phyloP scores from a whole-genome alignment of 75 land plant genomes.

The Pseudotsuga menziesii region DNA sequence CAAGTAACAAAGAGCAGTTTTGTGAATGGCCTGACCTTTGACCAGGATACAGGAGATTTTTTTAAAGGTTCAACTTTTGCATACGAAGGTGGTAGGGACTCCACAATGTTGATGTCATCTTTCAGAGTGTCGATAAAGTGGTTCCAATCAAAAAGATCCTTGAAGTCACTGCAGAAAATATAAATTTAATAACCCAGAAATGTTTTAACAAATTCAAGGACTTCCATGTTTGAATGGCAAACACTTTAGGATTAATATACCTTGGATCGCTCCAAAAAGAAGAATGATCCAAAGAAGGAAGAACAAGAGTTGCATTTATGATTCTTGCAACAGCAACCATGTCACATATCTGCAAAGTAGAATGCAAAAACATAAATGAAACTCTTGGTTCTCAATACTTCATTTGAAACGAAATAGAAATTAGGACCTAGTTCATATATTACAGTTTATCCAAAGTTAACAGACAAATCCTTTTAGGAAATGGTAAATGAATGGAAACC shows the following conservation, averaged over 20 bases:
- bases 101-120: constrained; percentile 71
- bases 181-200: not conserved
- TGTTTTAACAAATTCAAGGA: not conserved
- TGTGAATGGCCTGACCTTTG: constrained; percentile 53
- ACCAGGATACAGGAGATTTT: constrained; percentile 91
- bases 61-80: constrained; percentile 39
- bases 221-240: not conserved
- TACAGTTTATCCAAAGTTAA: no score
- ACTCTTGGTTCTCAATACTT: not conserved
- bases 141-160: constrained; percentile 82
- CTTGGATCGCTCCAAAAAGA: constrained; percentile 98
- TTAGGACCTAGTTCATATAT: not conserved
- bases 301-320: constrained; percentile 88
- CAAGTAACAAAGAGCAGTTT: not conserved
- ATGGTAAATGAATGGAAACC: not conserved
- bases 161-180: constrained; percentile 63
- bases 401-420: not conserved
- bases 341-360: constrained; percentile 79
- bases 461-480: not conserved
- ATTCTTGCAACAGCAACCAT: constrained; percentile 94
- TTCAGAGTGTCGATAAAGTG: constrained; percentile 63
- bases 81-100: constrained; percentile 49
- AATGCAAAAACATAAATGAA: not conserved
- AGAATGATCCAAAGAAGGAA: constrained; percentile 85
- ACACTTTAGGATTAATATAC: constrained; percentile 20